Evolutionary conservation across 2,329 filamentous ascomycete genomes (phyloP).

Genomic region (Rhexocercosporidium sp.): DNA sequence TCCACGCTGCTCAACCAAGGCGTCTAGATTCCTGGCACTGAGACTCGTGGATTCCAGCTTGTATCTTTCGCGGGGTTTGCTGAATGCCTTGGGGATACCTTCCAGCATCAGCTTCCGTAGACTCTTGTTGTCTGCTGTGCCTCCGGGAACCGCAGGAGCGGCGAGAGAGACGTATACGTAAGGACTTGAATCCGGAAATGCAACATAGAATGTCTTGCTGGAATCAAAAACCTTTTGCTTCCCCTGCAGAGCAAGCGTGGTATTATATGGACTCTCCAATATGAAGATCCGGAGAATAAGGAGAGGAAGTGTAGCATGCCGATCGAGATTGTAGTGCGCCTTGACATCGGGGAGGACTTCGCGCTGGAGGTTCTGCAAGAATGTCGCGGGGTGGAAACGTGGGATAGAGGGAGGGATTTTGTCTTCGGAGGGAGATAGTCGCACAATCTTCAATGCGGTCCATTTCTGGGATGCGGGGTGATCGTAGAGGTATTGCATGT

Average conservation of each 20-base stretch:
- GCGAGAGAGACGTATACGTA: constrained; percentile 73
- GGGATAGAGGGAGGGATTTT: constrained; percentile 59
- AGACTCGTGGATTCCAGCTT: constrained; percentile 71
- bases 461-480: constrained; percentile 68
- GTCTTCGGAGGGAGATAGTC: constrained; percentile 49
- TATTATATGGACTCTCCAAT: constrained; percentile 80
- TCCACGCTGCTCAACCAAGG: constrained; percentile 72
- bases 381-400: constrained; percentile 80
- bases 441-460: constrained; percentile 65
- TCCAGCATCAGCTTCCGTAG: constrained; percentile 75
- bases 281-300: constrained; percentile 80
- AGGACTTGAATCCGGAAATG: constrained; percentile 81
- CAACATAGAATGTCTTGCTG: constrained; percentile 76
- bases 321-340: constrained; percentile 80
- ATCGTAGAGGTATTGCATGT: constrained; percentile 69
- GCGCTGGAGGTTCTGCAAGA: constrained; percentile 75
- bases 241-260: constrained; percentile 52
- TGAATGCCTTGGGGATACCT: constrained; percentile 82
- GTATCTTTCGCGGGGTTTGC: constrained; percentile 74
- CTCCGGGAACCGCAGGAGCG: constrained; percentile 28
- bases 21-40: constrained; percentile 72
- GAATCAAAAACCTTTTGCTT: constrained; percentile 56
- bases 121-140: constrained; percentile 59
- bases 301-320: constrained; percentile 71
- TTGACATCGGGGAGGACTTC: constrained; percentile 81